Percentiles rank a stretch among this genome's conserved stretches.
Conservation (phyloP, 768 basidiomycete genomes). For the Termitomyces sp. region DNA sequence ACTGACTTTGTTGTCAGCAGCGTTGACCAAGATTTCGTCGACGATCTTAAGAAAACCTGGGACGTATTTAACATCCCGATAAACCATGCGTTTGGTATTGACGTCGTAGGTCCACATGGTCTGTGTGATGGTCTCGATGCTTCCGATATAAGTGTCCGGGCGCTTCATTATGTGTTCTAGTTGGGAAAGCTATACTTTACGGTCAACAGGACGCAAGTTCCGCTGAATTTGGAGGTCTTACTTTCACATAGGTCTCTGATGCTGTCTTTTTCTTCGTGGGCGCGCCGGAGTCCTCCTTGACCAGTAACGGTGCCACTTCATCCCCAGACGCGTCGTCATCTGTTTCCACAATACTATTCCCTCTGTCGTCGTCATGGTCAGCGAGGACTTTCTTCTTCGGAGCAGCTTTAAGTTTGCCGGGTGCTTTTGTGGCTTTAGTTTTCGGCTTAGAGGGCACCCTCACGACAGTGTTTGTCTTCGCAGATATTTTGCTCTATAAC, state of each 20-base stretch:
- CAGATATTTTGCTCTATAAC: slow-evolving; percentile 22
- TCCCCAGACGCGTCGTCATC: slow-evolving; percentile 38
- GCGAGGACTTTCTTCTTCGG: slow-evolving; percentile 69
- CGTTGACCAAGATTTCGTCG: slow-evolving; percentile 98
- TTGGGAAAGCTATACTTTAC: slow-evolving; percentile 69
- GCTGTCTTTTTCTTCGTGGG: slow-evolving; percentile 77
- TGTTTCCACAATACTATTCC: slow-evolving; percentile 39
- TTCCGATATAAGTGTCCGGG: slow-evolving; percentile 95
- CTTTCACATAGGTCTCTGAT: slow-evolving; percentile 89
- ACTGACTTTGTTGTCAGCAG: slow-evolving; percentile 95
- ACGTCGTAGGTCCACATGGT: slow-evolving; percentile 93
- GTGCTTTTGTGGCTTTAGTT: slow-evolving; percentile 32
- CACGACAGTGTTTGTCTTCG: slow-evolving; percentile 35
- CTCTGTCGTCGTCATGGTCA: slow-evolving; percentile 60
- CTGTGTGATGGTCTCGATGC: slow-evolving; percentile 84
- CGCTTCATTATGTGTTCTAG: slow-evolving; percentile 91
- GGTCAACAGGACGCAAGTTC: neutral
- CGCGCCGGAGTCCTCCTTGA: slow-evolving; percentile 17
- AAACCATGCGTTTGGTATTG: slow-evolving; percentile 76
- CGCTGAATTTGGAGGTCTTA: slow-evolving; percentile 24
- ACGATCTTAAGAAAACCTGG: slow-evolving; percentile 99
- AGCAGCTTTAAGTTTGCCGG: slow-evolving; percentile 44
- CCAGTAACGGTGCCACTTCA: slow-evolving; percentile 22
- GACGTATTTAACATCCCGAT: slow-evolving; percentile 83
- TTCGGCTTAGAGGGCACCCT: slow-evolving; percentile 42